Conservation (phyloP, 1,284 basidiomycete genomes). For the Pterula multifida region DNA sequence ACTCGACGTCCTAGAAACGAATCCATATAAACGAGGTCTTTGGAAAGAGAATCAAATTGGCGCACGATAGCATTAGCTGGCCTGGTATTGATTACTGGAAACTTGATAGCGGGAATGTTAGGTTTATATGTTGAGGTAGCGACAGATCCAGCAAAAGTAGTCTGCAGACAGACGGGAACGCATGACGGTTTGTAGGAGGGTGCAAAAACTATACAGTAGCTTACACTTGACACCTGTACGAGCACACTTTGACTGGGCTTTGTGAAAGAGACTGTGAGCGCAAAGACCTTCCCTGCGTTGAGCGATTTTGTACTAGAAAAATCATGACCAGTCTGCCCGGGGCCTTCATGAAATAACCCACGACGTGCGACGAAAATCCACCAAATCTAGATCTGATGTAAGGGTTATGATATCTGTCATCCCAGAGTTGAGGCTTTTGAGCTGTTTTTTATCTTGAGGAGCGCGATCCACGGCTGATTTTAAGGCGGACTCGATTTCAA, state of each 20-base stretch:
- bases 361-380: conserved; percentile 71
- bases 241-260: conserved; percentile 66
- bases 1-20: conserved; percentile 43
- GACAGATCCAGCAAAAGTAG: conserved; percentile 52
- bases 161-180: conserved; percentile 26
- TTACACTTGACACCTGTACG: conserved; percentile 30
- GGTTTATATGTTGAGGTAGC: conserved; percentile 45
- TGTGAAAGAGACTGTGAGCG: conserved; percentile 39
- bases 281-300: conserved; percentile 42
- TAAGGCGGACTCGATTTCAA: conserved; percentile 44
- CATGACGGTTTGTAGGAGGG: neutral
- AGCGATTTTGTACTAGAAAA: conserved; percentile 52
- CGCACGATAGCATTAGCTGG: conserved; percentile 48
- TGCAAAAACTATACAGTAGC: neutral
- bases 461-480: conserved; percentile 13
- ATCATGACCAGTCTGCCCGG: no score
- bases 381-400: conserved; percentile 57
- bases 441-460: conserved; percentile 29
- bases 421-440: conserved; percentile 31
- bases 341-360: conserved; percentile 29
- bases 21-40: no score
- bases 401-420: conserved; percentile 61
- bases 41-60: no score
- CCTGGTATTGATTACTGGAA: conserved; percentile 58
- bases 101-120: conserved; percentile 36